Conservation (phyloP, 176 grass and related monocot species). For the Puya raimondii region DNA sequence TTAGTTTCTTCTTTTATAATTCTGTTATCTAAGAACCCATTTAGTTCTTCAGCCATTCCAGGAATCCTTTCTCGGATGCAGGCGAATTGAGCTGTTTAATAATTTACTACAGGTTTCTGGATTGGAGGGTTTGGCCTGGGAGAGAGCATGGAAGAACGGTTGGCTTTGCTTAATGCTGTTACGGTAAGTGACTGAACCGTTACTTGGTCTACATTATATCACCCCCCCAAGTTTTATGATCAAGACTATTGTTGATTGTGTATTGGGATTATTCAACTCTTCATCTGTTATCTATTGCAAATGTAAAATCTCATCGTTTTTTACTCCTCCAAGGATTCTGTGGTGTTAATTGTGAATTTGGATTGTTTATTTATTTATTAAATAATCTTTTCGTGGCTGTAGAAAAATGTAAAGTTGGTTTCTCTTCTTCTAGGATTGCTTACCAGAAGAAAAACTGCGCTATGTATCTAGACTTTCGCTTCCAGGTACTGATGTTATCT, state of each 20-base stretch:
- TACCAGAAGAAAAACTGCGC: slow-evolving; percentile 68
- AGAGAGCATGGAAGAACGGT: slow-evolving; percentile 70
- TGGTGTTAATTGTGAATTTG: no score
- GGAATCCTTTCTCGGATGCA: neutral
- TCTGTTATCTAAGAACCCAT: no score
- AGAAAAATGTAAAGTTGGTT: no score
- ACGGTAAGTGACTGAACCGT: slow-evolving; percentile 42
- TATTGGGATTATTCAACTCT: neutral
- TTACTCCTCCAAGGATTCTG: neutral
- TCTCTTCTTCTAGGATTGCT: slow-evolving; percentile 51
- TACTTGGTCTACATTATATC: slow-evolving; percentile 1
- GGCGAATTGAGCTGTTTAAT: neutral
- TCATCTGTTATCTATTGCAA: neutral
- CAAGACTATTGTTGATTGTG: neutral
- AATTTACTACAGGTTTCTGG: slow-evolving; percentile 54
- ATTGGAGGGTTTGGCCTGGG: slow-evolving; percentile 93
- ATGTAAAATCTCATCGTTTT: neutral
- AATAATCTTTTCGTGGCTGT: no score
- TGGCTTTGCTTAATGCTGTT: slow-evolving; percentile 60
- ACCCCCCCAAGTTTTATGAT: no score
- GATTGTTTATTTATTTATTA: no score
- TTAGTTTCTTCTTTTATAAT: no score
- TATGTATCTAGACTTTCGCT: slow-evolving; percentile 85
- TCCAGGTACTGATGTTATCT: slow-evolving; percentile 53
- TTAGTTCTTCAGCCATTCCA: neutral